Evolutionary conservation across 805 yeast species (phyloP), one percentile per base, ranked within the genome.

Genomic region (Nakazawaea molendinolei): DNA sequence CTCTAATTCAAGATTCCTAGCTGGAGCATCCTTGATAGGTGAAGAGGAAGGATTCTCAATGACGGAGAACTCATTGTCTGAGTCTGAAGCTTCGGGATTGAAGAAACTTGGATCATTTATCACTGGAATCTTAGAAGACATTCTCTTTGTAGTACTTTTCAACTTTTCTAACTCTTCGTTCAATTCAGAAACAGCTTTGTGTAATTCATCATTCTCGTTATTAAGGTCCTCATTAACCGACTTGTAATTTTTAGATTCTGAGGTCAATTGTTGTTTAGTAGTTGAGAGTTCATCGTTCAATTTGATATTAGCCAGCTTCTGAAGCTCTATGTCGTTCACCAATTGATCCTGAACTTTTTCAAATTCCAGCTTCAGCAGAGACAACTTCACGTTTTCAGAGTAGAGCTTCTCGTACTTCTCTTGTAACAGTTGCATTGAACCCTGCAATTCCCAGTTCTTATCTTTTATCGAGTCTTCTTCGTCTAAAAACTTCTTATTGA

Each of bases 151-250:
- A 8, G 31, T 3, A 1, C 33, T 28, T 12, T 31, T 27, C 12
- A 30, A 18, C 9, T 28, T 29, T 5, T 36, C 27, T 12, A 34
- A 8, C n/a, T 22, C 52, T 34, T 24, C 42, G 23, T 36, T 47
- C 50, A 39, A 55, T 20, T 28, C 45, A 43, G 37, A 49, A 46
- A 49, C 60, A 45, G 53, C 67, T 61, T 42, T 60, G 53, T 48
- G 74, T 37, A 80, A 59, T 16, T 63, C 62, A 44, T 78, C 83
- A 54, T 81, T 81, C 49, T 79, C 87, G 47, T 79, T 81, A 51
- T 81, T 82, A 42, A 82, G 58, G 32, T 73, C 79, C 22, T 67
- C 68, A 31, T 80, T 72, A 31, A 73, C 68, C 3, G 53, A 53
- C 45, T 67, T 74, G 39, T 79, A 57, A 13, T 67, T 75, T 20